phyloP scores from a whole-genome alignment of 2,329 filamentous ascomycete genomes.

The Beauveria scarabaeidicola region DNA sequence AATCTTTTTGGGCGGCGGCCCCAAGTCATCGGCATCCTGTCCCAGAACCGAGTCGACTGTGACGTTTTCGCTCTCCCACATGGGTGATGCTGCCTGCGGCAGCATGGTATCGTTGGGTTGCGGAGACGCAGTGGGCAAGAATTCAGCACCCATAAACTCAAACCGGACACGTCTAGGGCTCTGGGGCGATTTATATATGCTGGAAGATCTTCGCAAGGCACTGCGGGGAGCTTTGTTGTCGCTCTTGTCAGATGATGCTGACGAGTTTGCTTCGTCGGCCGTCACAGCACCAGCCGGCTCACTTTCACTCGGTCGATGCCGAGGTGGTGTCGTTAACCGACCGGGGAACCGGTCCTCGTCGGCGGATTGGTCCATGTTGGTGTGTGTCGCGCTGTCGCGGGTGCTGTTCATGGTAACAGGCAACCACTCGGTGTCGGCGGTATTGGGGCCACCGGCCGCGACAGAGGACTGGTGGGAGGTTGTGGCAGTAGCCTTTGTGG shows the following conservation, averaged over 20 bases:
- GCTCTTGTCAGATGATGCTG: conserved; percentile 44
- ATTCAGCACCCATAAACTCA: conserved; percentile 50
- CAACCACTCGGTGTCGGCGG: conserved; percentile 7
- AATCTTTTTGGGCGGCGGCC: conserved; percentile 40
- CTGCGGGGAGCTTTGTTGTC: conserved; percentile 43
- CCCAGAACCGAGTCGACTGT: conserved; percentile 25
- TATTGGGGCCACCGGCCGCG: background rate
- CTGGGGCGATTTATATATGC: conserved; percentile 37
- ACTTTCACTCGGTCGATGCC: conserved; percentile 1
- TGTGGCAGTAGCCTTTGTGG: conserved; percentile 10
- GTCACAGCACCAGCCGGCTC: background rate
- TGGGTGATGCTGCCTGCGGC: conserved; percentile 19
- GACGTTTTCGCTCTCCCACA: conserved; percentile 19
- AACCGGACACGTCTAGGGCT: conserved; percentile 57
- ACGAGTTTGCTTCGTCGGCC: conserved; percentile 32
- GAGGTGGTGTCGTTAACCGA: conserved; percentile 3
- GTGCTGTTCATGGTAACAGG: background rate
- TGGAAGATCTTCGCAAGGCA: conserved; percentile 49
- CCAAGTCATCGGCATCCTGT: conserved; percentile 28
- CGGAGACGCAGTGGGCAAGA: conserved; percentile 51
- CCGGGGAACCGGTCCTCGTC: background rate
- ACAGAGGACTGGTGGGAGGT: background rate
- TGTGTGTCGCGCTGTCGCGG: background rate
- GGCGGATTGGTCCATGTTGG: background rate
- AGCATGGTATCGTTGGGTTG: conserved; percentile 27